Percentiles rank a stretch among this genome's conserved stretches.
Evolutionary conservation across 1,284 basidiomycete genomes (phyloP).

Genomic region (Apiotrichum veenhuisii): DNA sequence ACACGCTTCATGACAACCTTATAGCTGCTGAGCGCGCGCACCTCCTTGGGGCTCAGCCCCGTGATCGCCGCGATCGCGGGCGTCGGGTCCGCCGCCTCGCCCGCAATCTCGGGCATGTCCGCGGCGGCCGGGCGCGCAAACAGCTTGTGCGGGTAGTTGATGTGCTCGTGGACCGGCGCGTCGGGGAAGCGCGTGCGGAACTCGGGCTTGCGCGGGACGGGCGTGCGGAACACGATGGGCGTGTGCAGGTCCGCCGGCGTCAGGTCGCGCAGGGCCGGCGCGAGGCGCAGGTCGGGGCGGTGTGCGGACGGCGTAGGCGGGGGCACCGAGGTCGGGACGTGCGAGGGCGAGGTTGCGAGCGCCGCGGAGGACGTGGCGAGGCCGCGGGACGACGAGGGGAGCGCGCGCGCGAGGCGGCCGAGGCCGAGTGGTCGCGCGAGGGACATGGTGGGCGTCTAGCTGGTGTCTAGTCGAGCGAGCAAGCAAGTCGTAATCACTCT

Average conservation of each 20-base stretch:
- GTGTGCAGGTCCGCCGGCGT: constrained; percentile 6
- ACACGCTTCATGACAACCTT: constrained; percentile 40
- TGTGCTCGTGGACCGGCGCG: constrained; percentile 29
- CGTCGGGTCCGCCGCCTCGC: background rate
- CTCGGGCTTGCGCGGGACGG: constrained; percentile 25
- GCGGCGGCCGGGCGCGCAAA: constrained; percentile 11
- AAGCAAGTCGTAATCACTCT: too few relatives aligned
- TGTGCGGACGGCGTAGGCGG: background rate
- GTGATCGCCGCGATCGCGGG: constrained; percentile 23
- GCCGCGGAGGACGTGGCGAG: background rate
- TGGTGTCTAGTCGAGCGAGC: background rate
- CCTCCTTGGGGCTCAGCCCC: constrained; percentile 27
- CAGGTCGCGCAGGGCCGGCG: background rate
- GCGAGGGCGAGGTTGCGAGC: background rate
- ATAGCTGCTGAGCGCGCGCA: constrained; percentile 36
- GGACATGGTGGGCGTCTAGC: constrained; percentile 9
- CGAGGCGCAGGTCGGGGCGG: background rate
- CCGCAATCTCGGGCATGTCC: constrained; percentile 18
- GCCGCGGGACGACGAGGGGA: background rate
- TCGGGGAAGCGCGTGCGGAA: constrained; percentile 23
- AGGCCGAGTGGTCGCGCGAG: constrained; percentile 8
- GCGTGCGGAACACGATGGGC: constrained; percentile 1
- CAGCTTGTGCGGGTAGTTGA: constrained; percentile 36
- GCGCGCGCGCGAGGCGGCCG: background rate
- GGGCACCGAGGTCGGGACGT: constrained; percentile 6